Evolutionary conservation across 2,329 filamentous ascomycete species (phyloP).

Genomic region (Hypoxylon sp.): DNA sequence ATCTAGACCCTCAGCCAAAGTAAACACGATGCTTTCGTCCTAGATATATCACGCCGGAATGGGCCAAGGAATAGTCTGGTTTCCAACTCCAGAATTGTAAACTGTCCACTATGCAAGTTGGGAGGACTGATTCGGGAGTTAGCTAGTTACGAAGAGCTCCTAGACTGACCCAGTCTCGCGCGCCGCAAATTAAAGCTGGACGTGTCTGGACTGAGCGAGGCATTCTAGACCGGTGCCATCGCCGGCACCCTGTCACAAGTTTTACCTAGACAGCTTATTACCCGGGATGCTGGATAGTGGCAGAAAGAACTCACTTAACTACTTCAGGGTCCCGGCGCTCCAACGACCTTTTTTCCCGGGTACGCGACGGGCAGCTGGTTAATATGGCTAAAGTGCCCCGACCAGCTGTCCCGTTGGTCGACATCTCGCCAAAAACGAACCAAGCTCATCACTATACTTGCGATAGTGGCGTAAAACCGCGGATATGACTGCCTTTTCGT

Average conservation of each 20-base stretch:
- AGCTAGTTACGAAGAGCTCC: constrained; percentile 7
- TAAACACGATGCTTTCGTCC: constrained; percentile 29
- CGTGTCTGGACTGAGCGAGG: constrained; percentile 49
- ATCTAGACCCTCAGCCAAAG: constrained; percentile 43
- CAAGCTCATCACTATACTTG: constrained; percentile 1
- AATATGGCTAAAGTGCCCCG: constrained; percentile 46
- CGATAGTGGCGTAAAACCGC: constrained; percentile 28
- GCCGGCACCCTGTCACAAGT: constrained; percentile 25
- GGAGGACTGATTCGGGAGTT: not conserved
- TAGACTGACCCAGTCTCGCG: constrained; percentile 34
- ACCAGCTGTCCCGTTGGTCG: constrained; percentile 16
- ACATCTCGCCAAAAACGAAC: not conserved
- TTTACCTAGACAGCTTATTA: constrained; percentile 39
- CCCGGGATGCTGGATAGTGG: constrained; percentile 42
- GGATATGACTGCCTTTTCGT: constrained; percentile 3
- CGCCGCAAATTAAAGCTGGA: constrained; percentile 46
- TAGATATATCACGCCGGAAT: constrained; percentile 30
- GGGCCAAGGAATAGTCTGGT: constrained; percentile 26
- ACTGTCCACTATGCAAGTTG: constrained; percentile 19
- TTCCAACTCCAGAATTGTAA: constrained; percentile 19
- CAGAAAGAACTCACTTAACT: constrained; percentile 43
- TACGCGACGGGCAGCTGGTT: constrained; percentile 38
- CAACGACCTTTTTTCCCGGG: constrained; percentile 36
- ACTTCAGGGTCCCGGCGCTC: constrained; percentile 36
- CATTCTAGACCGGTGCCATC: constrained; percentile 46